Conservation (phyloP, 192 early-diverging fungal genomes). For the Coemansia sp. region DNA sequence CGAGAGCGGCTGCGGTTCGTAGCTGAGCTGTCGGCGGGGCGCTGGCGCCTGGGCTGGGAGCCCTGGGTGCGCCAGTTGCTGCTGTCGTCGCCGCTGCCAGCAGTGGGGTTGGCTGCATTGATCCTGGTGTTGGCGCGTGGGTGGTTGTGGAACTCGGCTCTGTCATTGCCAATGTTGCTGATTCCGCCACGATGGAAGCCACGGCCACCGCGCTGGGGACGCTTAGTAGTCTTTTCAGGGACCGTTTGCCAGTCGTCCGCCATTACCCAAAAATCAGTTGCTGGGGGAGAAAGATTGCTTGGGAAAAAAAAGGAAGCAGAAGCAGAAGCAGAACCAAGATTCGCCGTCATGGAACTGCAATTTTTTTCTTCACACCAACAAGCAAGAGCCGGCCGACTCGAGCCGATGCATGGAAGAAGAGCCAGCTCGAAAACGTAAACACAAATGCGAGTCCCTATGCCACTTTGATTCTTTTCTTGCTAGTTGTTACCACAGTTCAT, state of each 20-base stretch:
- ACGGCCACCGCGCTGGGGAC: constrained; percentile 7
- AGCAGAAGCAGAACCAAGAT: background rate
- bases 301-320: background rate
- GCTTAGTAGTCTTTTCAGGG: constrained; percentile 25
- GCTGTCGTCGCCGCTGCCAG: background rate
- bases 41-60: constrained; percentile 4
- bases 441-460: constrained; percentile 62
- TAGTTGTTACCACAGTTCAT: too few relatives aligned
- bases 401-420: background rate
- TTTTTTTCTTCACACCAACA: background rate
- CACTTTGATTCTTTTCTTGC: background rate
- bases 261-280: constrained; percentile 2
- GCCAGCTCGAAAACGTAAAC: background rate
- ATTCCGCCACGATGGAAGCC: constrained; percentile 8
- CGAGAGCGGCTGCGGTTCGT: constrained; percentile 38
- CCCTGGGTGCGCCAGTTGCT: constrained; percentile 14
- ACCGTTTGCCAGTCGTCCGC: constrained; percentile 52
- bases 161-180: background rate
- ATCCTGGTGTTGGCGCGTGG: background rate
- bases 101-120: background rate
- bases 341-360: background rate
- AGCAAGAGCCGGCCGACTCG: background rate
- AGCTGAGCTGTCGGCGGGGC: background rate
- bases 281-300: background rate
- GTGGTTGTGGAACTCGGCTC: constrained; percentile 11